These are phyloP conservation scores for Erodium chrysanthum DNA, from an alignment of 441 rosid species.

Conservation along the genomic window DNA sequence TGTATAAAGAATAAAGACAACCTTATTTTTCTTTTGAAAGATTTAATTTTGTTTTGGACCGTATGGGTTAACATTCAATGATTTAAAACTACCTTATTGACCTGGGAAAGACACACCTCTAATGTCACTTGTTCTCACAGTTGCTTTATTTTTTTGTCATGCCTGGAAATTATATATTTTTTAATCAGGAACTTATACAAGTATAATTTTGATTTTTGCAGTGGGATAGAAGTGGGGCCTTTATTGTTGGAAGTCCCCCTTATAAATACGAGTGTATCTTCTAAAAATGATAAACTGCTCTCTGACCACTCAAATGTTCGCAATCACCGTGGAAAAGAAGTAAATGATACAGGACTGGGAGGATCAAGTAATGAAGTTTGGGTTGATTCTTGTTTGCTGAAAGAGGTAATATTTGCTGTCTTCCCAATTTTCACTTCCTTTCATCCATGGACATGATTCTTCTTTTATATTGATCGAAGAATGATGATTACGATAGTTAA, in stretches of 20 bases:
- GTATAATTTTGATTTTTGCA: constrained; percentile 22
- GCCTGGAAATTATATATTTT: not conserved
- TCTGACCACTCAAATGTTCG: constrained; percentile 25
- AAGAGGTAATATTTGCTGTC: constrained; percentile 41
- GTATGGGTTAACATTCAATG: not conserved
- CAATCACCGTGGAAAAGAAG: constrained; percentile 18
- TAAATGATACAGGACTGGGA: constrained; percentile 17
- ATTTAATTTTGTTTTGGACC: not conserved
- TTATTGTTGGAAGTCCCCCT: constrained; percentile 35
- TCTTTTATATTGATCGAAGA: not conserved
- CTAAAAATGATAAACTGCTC: constrained; percentile 23
- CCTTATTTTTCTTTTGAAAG: not conserved
- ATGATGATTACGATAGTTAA: not conserved
- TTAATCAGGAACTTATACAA: not conserved
- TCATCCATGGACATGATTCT: not conserved
- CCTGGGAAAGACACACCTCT: not conserved
- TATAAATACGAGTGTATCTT: constrained; percentile 16
- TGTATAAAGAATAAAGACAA: not conserved
- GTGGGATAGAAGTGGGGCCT: constrained; percentile 70
- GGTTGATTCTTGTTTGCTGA: constrained; percentile 47
- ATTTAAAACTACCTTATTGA: not conserved
- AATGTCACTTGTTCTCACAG: not conserved
- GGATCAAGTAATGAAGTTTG: constrained; percentile 34
- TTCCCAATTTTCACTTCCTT: not conserved
- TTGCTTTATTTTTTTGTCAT: not conserved